These are phyloP conservation scores for Alopecurus myosuroides DNA, from an alignment of 176 grass and related monocot genomes.

Conservation along the genomic window DNA sequence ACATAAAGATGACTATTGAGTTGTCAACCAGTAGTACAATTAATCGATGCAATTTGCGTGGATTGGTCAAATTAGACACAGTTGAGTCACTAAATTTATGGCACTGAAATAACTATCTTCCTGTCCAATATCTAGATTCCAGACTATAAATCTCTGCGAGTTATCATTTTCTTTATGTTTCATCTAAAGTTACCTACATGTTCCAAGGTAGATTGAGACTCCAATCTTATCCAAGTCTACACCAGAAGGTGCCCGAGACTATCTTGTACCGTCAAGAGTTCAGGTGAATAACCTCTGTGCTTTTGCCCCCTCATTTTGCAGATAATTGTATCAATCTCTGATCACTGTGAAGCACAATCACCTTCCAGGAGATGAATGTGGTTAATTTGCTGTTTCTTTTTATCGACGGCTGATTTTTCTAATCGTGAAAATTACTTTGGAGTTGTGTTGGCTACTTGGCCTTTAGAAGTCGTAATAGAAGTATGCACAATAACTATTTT, in stretches of 20 bases:
- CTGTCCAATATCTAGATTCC: background rate
- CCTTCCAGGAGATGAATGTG: conserved; percentile 1
- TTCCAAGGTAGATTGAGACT: conserved; percentile 99
- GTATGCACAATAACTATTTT: background rate
- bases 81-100: background rate
- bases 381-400: background rate
- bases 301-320: background rate
- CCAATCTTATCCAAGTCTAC: conserved; percentile 98
- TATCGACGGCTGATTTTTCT: background rate
- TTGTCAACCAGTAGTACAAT: background rate
- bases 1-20: background rate
- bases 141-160: background rate
- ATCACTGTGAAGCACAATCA: background rate
- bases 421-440: conserved; percentile 8
- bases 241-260: conserved; percentile 93
- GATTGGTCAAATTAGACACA: background rate
- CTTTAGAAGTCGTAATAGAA: background rate
- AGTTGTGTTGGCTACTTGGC: background rate
- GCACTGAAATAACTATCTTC: background rate
- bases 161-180: background rate
- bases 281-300: conserved; percentile 55
- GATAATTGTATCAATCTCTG: background rate
- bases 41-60: background rate
- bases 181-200: conserved; percentile 44
- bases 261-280: conserved; percentile 99